phyloP scores from a whole-genome alignment of 148 eudicot species.

The Rhododendron molle region DNA sequence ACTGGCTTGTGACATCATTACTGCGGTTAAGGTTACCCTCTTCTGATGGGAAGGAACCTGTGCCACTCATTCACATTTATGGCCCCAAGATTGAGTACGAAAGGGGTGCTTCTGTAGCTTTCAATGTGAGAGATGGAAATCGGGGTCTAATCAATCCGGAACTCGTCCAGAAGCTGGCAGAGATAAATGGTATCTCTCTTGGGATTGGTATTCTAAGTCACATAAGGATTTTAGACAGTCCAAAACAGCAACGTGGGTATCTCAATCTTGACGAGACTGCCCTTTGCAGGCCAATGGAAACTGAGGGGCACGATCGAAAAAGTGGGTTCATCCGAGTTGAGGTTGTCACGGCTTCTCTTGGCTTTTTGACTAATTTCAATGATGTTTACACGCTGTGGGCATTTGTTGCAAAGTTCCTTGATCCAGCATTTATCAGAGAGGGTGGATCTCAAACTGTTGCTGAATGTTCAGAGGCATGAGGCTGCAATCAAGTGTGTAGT shows the following conservation, averaged over 20 bases:
- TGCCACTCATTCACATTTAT: conserved; percentile 74
- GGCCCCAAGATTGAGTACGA: conserved; percentile 97
- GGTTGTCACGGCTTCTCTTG: conserved; percentile 91
- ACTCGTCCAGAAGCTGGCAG: conserved; percentile 73
- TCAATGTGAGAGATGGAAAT: conserved; percentile 67
- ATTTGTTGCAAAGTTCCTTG: conserved; percentile 81
- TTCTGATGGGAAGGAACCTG: conserved; percentile 32
- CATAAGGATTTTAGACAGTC: conserved; percentile 48
- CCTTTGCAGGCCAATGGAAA: conserved; percentile 79
- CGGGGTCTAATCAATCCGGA: conserved; percentile 73
- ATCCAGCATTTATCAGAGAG: conserved; percentile 60
- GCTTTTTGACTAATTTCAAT: conserved; percentile 73
- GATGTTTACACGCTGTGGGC: conserved; percentile 95
- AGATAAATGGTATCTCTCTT: conserved; percentile 67
- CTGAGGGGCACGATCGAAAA: conserved; percentile 51
- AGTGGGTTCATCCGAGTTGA: conserved; percentile 73
- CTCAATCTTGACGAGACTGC: conserved; percentile 56
- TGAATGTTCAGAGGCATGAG: conserved; percentile 50
- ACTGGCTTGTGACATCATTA: conserved; percentile 90
- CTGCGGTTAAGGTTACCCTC: conserved; percentile 62
- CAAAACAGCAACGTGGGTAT: conserved; percentile 46
- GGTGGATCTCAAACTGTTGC: conserved; percentile 50
- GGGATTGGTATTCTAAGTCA: conserved; percentile 89
- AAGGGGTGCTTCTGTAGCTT: conserved; percentile 94
- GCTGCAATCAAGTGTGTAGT: not conserved